These are phyloP conservation scores for Colletotrichum liriopes DNA, from an alignment of 2,329 filamentous ascomycete genomes.

Conservation along the genomic window DNA sequence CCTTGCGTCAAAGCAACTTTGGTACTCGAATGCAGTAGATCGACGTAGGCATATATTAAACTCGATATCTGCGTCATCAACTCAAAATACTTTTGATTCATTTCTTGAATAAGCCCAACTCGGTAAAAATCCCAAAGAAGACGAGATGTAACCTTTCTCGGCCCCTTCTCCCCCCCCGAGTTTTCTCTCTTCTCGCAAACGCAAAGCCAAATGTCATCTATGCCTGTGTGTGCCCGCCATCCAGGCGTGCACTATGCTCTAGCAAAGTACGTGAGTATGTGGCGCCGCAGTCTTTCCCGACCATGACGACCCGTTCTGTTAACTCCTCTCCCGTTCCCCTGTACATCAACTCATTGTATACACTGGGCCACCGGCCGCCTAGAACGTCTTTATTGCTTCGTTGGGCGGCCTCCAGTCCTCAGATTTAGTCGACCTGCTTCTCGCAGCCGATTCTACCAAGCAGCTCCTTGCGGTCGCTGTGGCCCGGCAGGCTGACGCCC, in stretches of 20 bases:
- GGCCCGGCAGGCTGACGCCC: conserved; percentile 77
- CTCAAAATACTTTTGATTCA: conserved; percentile 23
- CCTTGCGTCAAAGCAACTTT: neutral
- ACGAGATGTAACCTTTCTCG: conserved; percentile 16
- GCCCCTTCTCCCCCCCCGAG: neutral
- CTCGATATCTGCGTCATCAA: neutral
- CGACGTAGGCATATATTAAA: neutral
- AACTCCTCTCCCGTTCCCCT: conserved; percentile 18
- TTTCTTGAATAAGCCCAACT: conserved; percentile 35
- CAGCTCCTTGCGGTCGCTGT: conserved; percentile 85
- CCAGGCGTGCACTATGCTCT: conserved; percentile 36
- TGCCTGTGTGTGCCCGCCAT: conserved; percentile 36
- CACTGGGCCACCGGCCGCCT: neutral
- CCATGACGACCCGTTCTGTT: conserved; percentile 5
- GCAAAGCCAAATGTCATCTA: conserved; percentile 35
- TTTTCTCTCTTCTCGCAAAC: conserved; percentile 12
- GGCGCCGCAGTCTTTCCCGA: conserved; percentile 17
- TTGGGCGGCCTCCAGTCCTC: conserved; percentile 1
- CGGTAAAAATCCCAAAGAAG: conserved; percentile 22
- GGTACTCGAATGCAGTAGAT: neutral
- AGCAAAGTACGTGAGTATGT: conserved; percentile 32
- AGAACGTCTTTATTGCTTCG: neutral
- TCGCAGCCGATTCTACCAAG: conserved; percentile 88
- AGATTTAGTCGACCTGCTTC: conserved; percentile 73
- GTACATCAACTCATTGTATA: conserved; percentile 12